Base-by-base conservation (phyloP, 192 early-diverging fungal genomes). In the Mortierella claussenii region DNA sequence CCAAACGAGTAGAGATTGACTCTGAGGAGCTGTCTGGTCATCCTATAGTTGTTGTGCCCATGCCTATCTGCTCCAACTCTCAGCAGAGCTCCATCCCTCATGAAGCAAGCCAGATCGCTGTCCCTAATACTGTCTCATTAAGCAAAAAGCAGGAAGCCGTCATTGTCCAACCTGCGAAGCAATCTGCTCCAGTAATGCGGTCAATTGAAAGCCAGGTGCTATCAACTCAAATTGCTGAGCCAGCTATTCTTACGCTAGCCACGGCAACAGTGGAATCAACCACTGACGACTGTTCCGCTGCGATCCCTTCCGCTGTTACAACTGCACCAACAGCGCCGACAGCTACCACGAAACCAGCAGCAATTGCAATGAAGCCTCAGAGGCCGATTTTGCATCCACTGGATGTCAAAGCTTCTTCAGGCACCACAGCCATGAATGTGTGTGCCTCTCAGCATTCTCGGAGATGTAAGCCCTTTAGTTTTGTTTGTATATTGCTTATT, bases 161-260 rank as follows among this genome's bases (percentile, higher is more conserved):
- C n/a, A n/a, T n/a, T n/a, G n/a, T n/a, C n/a, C n/a, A n/a, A n/a
- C n/a, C n/a, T n/a, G n/a, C n/a, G n/a, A n/a, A n/a, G n/a, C n/a
- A n/a, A n/a, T n/a, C n/a, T n/a, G n/a, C n/a, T 31, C 9, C 9
- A 26, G 1, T 42, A 43, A 31, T 32, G 0, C 23, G 55, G 2
- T 67, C 73, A 6, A 76, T 76, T n/a, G 73, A 76, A 33, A 61
- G 52, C 37, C 58, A 66, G 15, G 73, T 76, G 0, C n/a, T 76
- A 10, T 67, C 52, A 5, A 76, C 73, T 0, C 49, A 60, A 23
- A 75, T 75, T 18, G 45, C 71, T 1, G 73, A 76, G 9, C 43
- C 63, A 12, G 28, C 10, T 26, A 5, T 34, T 1, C 20, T 31
- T 27, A 7, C 55, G 28, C 7, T 21, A 65, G 40, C 36, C 23